A percentile compares a stretch with the other conserved stretches of the same genome.
These are phyloP conservation scores for Phytophthora europaea DNA, from an alignment of 352 stramenopile species.

Conservation along the genomic window DNA sequence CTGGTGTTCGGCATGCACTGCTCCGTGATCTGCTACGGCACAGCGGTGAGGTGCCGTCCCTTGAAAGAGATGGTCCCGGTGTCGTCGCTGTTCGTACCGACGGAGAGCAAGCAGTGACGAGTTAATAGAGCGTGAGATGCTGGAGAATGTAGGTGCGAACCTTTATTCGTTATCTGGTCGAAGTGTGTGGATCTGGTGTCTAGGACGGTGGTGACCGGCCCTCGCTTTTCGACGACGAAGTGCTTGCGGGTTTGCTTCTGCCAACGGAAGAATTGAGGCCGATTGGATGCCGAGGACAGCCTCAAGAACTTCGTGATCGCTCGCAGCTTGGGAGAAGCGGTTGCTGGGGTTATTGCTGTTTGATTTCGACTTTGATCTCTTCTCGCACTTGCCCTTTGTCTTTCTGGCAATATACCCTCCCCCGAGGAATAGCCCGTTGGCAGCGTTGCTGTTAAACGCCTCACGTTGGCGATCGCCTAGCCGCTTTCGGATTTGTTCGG, in stretches of 20 bases:
- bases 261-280: constrained; percentile 27
- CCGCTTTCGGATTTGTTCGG: constrained; percentile 23
- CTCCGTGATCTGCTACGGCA: constrained; percentile 85
- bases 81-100: constrained; percentile 19
- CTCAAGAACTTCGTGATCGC: constrained; percentile 22
- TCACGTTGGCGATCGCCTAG: constrained; percentile 29
- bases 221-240: constrained; percentile 32
- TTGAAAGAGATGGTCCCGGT: constrained; percentile 14
- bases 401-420: constrained; percentile 54
- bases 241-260: constrained; percentile 30
- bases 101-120: constrained; percentile 19
- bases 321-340: constrained; percentile 5
- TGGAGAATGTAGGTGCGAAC: background rate
- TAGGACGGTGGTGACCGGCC: constrained; percentile 12
- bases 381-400: constrained; percentile 12
- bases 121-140: constrained; percentile 25
- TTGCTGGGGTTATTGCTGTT: constrained; percentile 11
- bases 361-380: constrained; percentile 5
- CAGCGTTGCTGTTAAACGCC: constrained; percentile 27
- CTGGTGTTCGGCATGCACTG: constrained; percentile 88
- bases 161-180: constrained; percentile 13
- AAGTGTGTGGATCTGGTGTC: constrained; percentile 2
- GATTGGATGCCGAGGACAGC: constrained; percentile 20
- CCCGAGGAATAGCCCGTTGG: constrained; percentile 41
- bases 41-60: constrained; percentile 71